phyloP scores from a whole-genome alignment of 2,329 filamentous ascomycete species.

The Phaeomoniella chlamydospora region DNA sequence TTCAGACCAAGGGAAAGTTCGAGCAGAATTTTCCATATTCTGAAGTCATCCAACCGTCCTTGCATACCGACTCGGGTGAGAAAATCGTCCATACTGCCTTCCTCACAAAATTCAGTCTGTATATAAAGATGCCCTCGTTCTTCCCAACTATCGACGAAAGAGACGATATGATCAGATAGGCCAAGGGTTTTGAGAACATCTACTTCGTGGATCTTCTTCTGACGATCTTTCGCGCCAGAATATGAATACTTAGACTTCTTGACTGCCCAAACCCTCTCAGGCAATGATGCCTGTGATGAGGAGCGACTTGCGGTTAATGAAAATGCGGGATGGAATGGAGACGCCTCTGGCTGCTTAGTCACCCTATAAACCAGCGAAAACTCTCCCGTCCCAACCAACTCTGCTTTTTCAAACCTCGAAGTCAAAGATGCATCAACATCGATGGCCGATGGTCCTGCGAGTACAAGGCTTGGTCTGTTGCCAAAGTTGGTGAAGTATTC shows the following conservation, averaged over 20 bases:
- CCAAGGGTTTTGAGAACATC: conserved; percentile 61
- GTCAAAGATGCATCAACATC: conserved; percentile 64
- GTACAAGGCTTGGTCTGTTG: conserved; percentile 50
- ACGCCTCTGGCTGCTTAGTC: conserved; percentile 25
- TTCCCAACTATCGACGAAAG: conserved; percentile 80
- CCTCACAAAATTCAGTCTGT: conserved; percentile 92
- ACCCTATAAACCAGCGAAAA: conserved; percentile 90
- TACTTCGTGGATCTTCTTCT: conserved; percentile 73
- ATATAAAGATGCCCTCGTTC: conserved; percentile 78
- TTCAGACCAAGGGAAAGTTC: conserved; percentile 73
- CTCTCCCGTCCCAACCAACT: conserved; percentile 71
- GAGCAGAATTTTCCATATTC: conserved; percentile 94
- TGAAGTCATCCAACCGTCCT: conserved; percentile 85
- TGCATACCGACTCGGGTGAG: conserved; percentile 68
- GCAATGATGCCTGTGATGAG: conserved; percentile 38
- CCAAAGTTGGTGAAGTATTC: conserved; percentile 43
- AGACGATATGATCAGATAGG: conserved; percentile 71
- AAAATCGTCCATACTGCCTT: conserved; percentile 79
- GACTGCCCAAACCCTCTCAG: conserved; percentile 65
- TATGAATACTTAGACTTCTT: conserved; percentile 83
- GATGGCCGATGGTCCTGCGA: conserved; percentile 54
- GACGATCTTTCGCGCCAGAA: conserved; percentile 63
- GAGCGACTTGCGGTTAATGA: conserved; percentile 30
- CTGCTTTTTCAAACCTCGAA: conserved; percentile 66
- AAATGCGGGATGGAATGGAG: conserved; percentile 25